Evolutionary conservation across 352 stramenopile genomes (phyloP).

Genomic region (Blastocystis sp.): DNA sequence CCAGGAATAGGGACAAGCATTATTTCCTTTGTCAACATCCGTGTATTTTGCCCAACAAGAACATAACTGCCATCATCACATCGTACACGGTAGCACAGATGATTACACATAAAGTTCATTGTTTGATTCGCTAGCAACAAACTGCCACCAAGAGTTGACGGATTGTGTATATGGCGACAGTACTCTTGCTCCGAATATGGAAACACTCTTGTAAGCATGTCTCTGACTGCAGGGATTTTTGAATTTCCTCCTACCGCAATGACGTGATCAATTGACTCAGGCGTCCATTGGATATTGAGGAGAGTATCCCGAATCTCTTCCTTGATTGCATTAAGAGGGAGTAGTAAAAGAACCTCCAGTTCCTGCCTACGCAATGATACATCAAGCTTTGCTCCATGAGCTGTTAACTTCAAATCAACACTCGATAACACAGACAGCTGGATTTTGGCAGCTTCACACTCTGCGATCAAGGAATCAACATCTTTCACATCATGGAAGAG

Average conservation of each 20-base stretch:
- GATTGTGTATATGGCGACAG: not conserved
- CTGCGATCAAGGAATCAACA: not conserved
- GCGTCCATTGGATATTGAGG: not conserved
- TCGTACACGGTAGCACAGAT: not conserved
- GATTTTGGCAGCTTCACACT: constrained; percentile 1
- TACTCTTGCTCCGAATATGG: constrained; percentile 26
- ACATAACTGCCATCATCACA: not conserved
- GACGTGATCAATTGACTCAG: not conserved
- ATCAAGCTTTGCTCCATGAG: not conserved
- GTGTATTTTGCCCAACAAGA: not conserved
- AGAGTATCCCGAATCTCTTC: not conserved
- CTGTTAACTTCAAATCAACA: not conserved
- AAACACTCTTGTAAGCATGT: not conserved
- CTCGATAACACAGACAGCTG: not conserved
- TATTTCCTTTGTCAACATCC: not conserved
- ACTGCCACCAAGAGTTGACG: not conserved
- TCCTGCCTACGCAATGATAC: not conserved
- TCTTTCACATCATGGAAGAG: not conserved
- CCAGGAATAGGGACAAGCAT: not conserved
- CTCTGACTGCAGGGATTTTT: not conserved
- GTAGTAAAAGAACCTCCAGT: constrained; percentile 15
- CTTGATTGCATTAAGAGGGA: not conserved
- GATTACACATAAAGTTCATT: not conserved
- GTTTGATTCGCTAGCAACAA: not conserved
- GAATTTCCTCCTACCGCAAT: constrained; percentile 28